phyloP scores from a whole-genome alignment of 805 yeast species.

The Barnettozyma siamensis region DNA sequence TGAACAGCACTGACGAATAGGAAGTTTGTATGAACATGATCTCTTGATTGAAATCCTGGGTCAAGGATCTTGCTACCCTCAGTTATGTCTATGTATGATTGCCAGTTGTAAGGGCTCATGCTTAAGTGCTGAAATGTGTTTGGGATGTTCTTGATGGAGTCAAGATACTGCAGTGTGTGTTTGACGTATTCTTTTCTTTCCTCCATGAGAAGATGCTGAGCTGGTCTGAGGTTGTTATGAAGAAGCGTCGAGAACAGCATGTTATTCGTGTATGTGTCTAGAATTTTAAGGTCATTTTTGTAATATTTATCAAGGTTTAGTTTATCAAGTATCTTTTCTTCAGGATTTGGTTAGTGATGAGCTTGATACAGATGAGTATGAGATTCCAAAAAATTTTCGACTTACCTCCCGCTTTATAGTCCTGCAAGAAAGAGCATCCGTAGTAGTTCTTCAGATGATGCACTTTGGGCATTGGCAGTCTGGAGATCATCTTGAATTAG shows the following conservation, averaged over 20 bases:
- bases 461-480: constrained; percentile 9
- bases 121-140: constrained; percentile 29
- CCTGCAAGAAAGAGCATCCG: constrained; percentile 6
- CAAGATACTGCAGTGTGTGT: constrained; percentile 10
- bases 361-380: background rate
- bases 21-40: constrained; percentile 45
- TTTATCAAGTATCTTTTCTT: constrained; percentile 38
- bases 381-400: no score
- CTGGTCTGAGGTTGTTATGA: constrained; percentile 56
- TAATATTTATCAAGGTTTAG: constrained; percentile 36
- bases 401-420: constrained; percentile 7
- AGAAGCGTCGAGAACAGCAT: constrained; percentile 58
- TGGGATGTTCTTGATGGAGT: constrained; percentile 1
- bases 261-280: constrained; percentile 57
- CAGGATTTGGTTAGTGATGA: constrained; percentile 3
- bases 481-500: constrained; percentile 1
- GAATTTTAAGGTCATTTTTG: constrained; percentile 38
- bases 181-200: constrained; percentile 31
- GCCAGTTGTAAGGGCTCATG: constrained; percentile 66
- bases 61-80: constrained; percentile 36
- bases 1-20: constrained; percentile 53
- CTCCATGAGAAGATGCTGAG: constrained; percentile 60
- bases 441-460: constrained; percentile 12
- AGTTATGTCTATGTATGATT: constrained; percentile 45
- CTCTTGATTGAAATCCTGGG: constrained; percentile 32